Percentiles rank a stretch among this genome's conserved stretches.
These are phyloP conservation scores for Coniochaeta ligniaria DNA, from an alignment of 2,329 filamentous ascomycete genomes.

Conservation along the genomic window DNA sequence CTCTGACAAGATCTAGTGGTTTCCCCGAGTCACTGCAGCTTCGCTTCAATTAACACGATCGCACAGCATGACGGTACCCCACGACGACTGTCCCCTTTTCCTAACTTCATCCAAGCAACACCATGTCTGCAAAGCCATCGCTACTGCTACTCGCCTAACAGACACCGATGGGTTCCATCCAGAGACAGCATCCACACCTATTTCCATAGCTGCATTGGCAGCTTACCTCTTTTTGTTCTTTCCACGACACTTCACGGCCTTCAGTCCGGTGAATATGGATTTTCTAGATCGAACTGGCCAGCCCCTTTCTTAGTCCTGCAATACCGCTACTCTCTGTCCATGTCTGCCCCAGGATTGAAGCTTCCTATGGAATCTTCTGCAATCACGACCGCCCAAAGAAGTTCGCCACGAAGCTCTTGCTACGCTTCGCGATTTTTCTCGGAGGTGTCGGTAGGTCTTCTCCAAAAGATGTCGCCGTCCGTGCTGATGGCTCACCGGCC, in stretches of 20 bases:
- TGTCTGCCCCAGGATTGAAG: background rate
- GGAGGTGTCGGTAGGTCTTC: background rate
- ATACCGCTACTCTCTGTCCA: background rate
- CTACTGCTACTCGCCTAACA: too few species aligned
- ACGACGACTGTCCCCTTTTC: background rate
- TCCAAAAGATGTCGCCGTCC: constrained; percentile 8
- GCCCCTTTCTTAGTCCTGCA: too few species aligned
- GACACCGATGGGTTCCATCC: too few species aligned
- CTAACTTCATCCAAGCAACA: background rate
- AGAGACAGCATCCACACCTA: background rate
- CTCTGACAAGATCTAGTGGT: background rate
- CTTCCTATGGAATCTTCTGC: background rate
- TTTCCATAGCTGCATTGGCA: background rate
- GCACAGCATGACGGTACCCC: background rate
- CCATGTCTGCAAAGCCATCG: background rate
- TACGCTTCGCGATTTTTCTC: constrained; percentile 23
- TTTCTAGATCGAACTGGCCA: background rate
- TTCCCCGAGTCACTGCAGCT: background rate
- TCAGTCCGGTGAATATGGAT: background rate
- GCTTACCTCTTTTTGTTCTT: too few species aligned
- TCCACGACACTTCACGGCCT: background rate
- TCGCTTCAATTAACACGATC: background rate
- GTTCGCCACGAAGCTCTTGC: constrained; percentile 39
- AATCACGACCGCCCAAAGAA: constrained; percentile 27
- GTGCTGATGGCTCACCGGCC: background rate